Evolutionary conservation across 2,329 filamentous ascomycete genomes (phyloP).

Genomic region (Monosporascus ibericus): DNA sequence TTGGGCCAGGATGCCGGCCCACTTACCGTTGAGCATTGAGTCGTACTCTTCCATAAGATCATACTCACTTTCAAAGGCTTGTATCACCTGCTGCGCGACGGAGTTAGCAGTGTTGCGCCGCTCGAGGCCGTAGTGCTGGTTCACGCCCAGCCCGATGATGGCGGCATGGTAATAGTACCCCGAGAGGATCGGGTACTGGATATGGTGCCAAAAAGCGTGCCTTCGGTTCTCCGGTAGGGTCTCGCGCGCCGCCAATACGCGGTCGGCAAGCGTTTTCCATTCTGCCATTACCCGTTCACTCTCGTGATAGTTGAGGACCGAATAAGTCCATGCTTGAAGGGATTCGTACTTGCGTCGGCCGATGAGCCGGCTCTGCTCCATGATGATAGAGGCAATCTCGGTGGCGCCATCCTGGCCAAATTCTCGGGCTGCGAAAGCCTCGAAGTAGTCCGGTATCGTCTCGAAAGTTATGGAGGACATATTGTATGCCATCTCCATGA

Average conservation of each 20-base stretch:
- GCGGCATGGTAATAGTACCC: constrained; percentile 46
- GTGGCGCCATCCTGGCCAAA: constrained; percentile 41
- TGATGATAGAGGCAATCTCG: constrained; percentile 42
- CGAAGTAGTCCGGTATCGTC: constrained; percentile 35
- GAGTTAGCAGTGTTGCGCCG: constrained; percentile 50
- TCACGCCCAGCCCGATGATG: constrained; percentile 40
- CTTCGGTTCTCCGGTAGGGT: constrained; percentile 35
- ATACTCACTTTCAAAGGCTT: constrained; percentile 45
- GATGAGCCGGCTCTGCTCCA: constrained; percentile 42
- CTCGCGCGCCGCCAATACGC: constrained; percentile 39
- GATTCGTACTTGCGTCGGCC: constrained; percentile 55
- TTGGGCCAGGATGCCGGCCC: constrained; percentile 49
- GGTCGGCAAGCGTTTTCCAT: constrained; percentile 43
- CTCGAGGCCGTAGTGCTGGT: constrained; percentile 49
- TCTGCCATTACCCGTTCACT: constrained; percentile 46
- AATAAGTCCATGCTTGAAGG: constrained; percentile 50
- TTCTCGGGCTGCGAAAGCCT: constrained; percentile 40
- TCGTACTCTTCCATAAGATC: constrained; percentile 46
- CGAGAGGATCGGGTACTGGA: constrained; percentile 54
- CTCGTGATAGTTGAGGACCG: constrained; percentile 54
- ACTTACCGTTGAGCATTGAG: constrained; percentile 44
- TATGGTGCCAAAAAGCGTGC: constrained; percentile 53
- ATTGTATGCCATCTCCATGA: constrained; percentile 44
- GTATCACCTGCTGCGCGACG: constrained; percentile 38
- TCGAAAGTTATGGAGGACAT: constrained; percentile 36